Base-by-base conservation (phyloP, 805 yeast genomes). In the Clavispora carvajalis region DNA sequence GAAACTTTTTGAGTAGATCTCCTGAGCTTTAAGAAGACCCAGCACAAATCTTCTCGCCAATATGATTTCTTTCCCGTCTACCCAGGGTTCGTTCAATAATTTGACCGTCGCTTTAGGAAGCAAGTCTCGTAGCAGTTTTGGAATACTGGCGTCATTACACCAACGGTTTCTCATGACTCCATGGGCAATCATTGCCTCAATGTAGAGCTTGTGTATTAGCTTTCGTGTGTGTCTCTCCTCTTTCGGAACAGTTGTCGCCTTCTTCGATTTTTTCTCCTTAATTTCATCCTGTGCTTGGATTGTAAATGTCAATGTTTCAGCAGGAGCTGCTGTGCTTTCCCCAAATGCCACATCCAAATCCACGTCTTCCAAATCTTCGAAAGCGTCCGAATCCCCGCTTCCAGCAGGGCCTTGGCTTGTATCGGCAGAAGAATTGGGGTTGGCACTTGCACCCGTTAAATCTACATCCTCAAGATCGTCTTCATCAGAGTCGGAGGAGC, bases 41-140 rank as follows among this genome's bases (percentile, higher is more conserved):
- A 88, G 96, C 2, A 90, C 65, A 23, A 93, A 71, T 49, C 78
- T 72, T 40, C 95, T 67, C 0, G 95, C 69, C 43, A 74, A 73
- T 16, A 80, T 77, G 29, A 58, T 56, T 16, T 38, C 49, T 19
- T 53, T 39, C 7, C 51, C 47, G 9, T 49, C 41, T 4, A 15
- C 5, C 19, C 31, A 16, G 5, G 2, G 2, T 9, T 29, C 39
- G 6, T 36, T 21, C 4, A 28, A 12, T 28, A 28, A 28, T 16
- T 28, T 28, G 12, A 28, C 19, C 4, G 37, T 24, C 22, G 11
- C 18, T 6, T 13, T 17, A 0, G 93, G 79, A 0, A 86, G 67
- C 2, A 71, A 50, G 12, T 60, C 60, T 18, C 68, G 58, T 11
- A 88, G 59, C 8, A 51, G 48, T 13, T 49, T 39, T 13, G 71